Base-by-base conservation (phyloP, 2,329 filamentous ascomycete genomes). In the Raffaelea ambrosiae region DNA sequence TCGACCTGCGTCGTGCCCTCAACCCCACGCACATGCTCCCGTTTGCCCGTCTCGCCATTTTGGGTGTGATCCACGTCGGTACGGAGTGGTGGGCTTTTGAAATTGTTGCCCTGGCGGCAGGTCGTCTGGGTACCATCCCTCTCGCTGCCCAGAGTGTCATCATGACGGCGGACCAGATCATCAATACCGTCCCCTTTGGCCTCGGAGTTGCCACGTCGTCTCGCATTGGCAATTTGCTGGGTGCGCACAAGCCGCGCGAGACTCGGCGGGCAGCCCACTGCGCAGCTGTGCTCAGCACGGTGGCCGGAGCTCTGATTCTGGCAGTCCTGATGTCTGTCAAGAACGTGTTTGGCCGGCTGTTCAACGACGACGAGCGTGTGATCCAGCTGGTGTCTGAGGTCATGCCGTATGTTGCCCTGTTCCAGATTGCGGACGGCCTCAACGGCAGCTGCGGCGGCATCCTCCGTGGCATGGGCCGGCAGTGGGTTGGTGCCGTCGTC, bases 71-170 rank as follows among this genome's bases (percentile, higher is more conserved):
- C 3, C 88, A 94, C 54, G 86, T 95, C 5, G 89, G 87, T 3
- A 93, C 88, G 0, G 89, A 95, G 65, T 95, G 88, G 88, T 94
- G 88, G 88, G 89, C 88, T 0, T 95, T 95, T 57, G 88, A 94
- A 65, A 91, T 94, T 54, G 87, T 94, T 2, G 87, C 88, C 1
- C 75, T 94, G 0, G 86, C 85, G 2, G 88, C 88, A 5, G 88
- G 88, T 1, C 77, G 83, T 33, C 75, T 95, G 0, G 89, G 89
- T 3, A 90, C 86, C 0, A 77, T 89, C 31, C 76, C 87, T 0
- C 72, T 95, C 0, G 88, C 88, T 1, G 86, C 88, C 0, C 88
- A 95, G 63, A 86, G 81, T 43, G 86, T 94, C 20, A 89, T 95
- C 61, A 94, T 94, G 88, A 94, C 88, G 0, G 81, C 85, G 0